phyloP scores from a whole-genome alignment of 495 filamentous ascomycete species.

The Trichoderma asperelloides region DNA sequence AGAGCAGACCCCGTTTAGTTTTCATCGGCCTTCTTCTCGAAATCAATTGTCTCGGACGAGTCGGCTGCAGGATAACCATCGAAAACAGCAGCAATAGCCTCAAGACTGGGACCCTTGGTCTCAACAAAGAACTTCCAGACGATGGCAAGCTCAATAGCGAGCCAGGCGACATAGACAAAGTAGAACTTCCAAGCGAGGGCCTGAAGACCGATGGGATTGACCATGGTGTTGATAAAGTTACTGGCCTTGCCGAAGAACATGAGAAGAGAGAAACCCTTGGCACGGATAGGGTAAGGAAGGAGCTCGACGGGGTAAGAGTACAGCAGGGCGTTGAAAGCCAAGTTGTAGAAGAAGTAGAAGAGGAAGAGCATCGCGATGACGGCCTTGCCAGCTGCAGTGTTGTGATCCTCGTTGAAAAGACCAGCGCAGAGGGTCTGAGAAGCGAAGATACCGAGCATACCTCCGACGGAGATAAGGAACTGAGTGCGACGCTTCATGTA shows the following conservation, averaged over 20 bases:
- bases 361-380: background rate
- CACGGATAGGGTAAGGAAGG: slow-evolving; percentile 49
- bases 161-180: slow-evolving; percentile 49
- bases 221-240: slow-evolving; percentile 41
- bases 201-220: slow-evolving; percentile 43
- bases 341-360: slow-evolving; percentile 41
- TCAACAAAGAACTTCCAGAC: slow-evolving; percentile 54
- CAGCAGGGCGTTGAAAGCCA: slow-evolving; percentile 53
- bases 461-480: slow-evolving; percentile 47
- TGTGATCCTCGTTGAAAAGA: background rate
- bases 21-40: too few relatives aligned
- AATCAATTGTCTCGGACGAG: too few relatives aligned
- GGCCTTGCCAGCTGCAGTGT: background rate
- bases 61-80: too few relatives aligned
- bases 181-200: slow-evolving; percentile 46
- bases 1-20: too few relatives aligned
- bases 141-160: slow-evolving; percentile 43
- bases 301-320: slow-evolving; percentile 53
- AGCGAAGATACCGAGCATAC: slow-evolving; percentile 51
- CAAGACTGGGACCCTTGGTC: slow-evolving; percentile 45
- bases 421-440: slow-evolving; percentile 44
- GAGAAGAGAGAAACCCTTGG: slow-evolving; percentile 50
- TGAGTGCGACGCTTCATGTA: slow-evolving; percentile 49
- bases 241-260: slow-evolving; percentile 47
- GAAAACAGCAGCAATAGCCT: too few relatives aligned